Percentiles rank a stretch among this genome's conserved stretches.
Evolutionary conservation across 2,329 filamentous ascomycete genomes (phyloP).

Genomic region (Pestalotiopsis sp.): DNA sequence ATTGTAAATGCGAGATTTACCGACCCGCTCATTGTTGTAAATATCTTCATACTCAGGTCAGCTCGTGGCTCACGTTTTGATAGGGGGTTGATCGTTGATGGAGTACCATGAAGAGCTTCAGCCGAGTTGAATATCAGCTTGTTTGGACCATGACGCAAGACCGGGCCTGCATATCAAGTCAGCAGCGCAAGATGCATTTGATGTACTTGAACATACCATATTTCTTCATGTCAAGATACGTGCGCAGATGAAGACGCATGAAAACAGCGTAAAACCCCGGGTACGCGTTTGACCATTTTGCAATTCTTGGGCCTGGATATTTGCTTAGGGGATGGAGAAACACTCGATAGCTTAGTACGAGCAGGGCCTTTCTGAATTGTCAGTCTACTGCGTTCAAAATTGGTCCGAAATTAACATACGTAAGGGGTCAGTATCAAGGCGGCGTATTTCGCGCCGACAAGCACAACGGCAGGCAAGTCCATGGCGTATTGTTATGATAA

Average conservation of each 20-base stretch:
- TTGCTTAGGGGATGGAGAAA: not conserved
- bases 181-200: not conserved
- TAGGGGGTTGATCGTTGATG: not conserved
- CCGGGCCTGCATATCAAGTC: conserved; percentile 12
- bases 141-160: conserved; percentile 20
- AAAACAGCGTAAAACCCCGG: not conserved
- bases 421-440: not conserved
- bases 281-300: not conserved
- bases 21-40: conserved; percentile 19
- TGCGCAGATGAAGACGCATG: not conserved
- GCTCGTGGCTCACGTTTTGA: not conserved
- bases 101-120: conserved; percentile 14
- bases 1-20: conserved; percentile 20
- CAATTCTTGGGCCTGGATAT: not conserved
- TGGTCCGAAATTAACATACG: not conserved
- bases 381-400: not conserved
- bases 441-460: not conserved
- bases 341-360: not conserved
- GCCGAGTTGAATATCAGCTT: conserved; percentile 21
- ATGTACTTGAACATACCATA: not conserved
- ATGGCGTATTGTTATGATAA: not conserved
- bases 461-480: not conserved
- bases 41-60: conserved; percentile 16
- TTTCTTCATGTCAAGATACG: conserved; percentile 7
- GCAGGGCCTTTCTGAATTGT: not conserved